Evolutionary conservation across 1,284 basidiomycete genomes (phyloP).

Genomic region (Ustilago bromivora): DNA sequence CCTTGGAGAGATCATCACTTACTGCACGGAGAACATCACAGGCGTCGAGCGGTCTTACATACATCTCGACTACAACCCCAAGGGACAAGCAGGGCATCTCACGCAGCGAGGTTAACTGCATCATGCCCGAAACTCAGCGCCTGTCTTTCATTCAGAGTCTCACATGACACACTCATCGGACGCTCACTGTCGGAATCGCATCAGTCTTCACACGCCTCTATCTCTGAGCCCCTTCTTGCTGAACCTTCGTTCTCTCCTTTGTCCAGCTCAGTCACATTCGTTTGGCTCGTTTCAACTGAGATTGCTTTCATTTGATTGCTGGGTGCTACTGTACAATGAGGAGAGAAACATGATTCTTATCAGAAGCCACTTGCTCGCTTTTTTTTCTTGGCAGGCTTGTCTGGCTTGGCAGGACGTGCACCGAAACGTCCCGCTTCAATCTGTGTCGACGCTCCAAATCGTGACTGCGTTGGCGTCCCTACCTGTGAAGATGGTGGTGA

Average conservation of each 20-base stretch:
- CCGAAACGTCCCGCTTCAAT: conserved; percentile 44
- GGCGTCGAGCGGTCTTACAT: conserved; percentile 64
- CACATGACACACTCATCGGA: background rate
- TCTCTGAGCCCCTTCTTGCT: background rate
- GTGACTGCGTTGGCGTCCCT: conserved; percentile 17
- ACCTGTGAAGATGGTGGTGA: conserved; percentile 28
- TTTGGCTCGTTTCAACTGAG: background rate
- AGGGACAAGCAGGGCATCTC: conserved; percentile 63
- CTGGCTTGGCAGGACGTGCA: conserved; percentile 18
- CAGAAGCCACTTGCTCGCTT: conserved; percentile 49
- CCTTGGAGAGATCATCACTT: conserved; percentile 66
- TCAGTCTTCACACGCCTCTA: background rate
- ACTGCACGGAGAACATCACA: conserved; percentile 61
- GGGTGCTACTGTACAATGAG: background rate
- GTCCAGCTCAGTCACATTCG: background rate
- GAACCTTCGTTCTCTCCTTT: background rate
- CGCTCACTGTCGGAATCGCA: background rate
- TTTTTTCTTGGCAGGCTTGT: conserved; percentile 33
- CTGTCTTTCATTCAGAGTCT: background rate
- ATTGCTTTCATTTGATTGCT: background rate
- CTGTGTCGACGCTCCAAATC: conserved; percentile 29
- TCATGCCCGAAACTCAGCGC: background rate
- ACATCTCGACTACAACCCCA: conserved; percentile 65
- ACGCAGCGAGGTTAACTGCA: conserved; percentile 49
- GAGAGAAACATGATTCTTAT: background rate